Evolutionary conservation across 371 early-diverging fungal genomes (phyloP), one percentile per base, ranked within the genome.

Genomic region (Circinella minor): DNA sequence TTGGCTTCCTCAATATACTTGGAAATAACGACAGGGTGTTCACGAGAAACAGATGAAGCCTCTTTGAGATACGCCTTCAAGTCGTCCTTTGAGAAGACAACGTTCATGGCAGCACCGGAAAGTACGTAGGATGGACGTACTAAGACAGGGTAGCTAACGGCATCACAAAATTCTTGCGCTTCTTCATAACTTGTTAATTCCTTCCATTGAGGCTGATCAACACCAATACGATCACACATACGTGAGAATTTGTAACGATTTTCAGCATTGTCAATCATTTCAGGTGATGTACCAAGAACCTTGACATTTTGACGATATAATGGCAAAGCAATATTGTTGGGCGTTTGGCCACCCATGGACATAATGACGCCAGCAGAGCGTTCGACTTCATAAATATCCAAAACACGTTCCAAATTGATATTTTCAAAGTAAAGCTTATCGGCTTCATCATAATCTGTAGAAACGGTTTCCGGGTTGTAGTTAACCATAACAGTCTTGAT

Each of bases 391-490:
- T 98, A 98, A 71, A 98, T 97, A 82, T 98, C 97, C 71, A 96
- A 74, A 20, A 98, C 92, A 71, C 95, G 88, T 81, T 98, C 98
- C 57, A 95, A 77, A 36, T 92, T 93, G 65, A 98, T 88, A 76
- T 92, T 93, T 74, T 96, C 96, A 80, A 98, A 98, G 83, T 97
- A 98, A 14, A 98, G 88, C 37, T 95, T 86, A 73, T 98, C 98
- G 17, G 92, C 93, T 83, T 98, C 97, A 77, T 98, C 98, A 67
- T 93, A 98, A 87, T 98, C 98, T 4, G 98, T 98, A 5, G 93
- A 93, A 4, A 98, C 98, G 11, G 98, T 98, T 77, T 98, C 98
- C 4, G 98, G 98, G 78, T 98, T 98, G 83, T 96, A 97, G 85
- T 98, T 98, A 71, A 98, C 88, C 96, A 97, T 97, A 70, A 97